Evolutionary conservation across 2,329 filamentous ascomycete species (phyloP), one percentile per base, ranked within the genome.

Genomic region (Mycocentrospora acerina): DNA sequence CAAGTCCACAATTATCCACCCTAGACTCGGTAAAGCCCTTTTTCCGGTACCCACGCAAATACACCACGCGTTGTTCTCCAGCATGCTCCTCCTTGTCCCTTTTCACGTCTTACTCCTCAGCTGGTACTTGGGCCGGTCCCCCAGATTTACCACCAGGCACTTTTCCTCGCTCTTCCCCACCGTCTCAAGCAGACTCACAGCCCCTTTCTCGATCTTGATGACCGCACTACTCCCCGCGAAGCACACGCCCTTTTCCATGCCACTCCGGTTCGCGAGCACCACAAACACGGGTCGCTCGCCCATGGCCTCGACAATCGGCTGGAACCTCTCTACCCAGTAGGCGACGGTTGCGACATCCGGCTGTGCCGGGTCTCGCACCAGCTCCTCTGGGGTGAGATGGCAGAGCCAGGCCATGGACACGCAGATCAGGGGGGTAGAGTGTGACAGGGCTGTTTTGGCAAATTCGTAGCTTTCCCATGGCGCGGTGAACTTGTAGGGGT

Each of bases 361-460:
- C 33, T 79, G 48, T 48, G 70, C 18, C 51, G 72, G 42, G 56
- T 80, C 58, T 71, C 81, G 7, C 42, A 40, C 13, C 55, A 71
- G 1, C 65, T 73, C 53, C 72, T 76, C 44, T 73, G 80, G 38
- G 62, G 71, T 2, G 16, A 80, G 60, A 18, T 70, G 59, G 12
- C 85, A 88, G 22, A 87, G 71, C 87, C 86, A 91, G 0, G 88
- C 86, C 87, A 90, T 90, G 4, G 79, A 81, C 0, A 91, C 51
- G 24, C 90, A 79, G 2, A 88, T 81, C 0, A 90, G 46, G 11
- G 81, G 80, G 0, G 83, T 77, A 0, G 74, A 57, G 0, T 69
- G 67, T 2, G 79, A 67, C 0, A 88, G 60, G 5, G 83, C 70
- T 29, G 86, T 80, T 16, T 70, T 76, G 1, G 66, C 73, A 49